phyloP scores from a whole-genome alignment of 2,329 filamentous ascomycete genomes.

The Fusarium chaquense region DNA sequence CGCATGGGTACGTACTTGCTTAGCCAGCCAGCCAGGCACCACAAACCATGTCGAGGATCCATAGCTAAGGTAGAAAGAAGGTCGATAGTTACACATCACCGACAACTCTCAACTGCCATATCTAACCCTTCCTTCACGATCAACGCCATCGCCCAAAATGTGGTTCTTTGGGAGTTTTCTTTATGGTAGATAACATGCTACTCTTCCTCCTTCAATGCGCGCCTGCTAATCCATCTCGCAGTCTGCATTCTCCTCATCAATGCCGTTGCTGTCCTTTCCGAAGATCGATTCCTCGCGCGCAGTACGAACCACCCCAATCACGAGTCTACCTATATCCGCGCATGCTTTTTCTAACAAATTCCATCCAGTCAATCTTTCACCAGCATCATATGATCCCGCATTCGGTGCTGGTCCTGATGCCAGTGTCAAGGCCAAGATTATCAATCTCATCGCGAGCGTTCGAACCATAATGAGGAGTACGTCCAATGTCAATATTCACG shows the following conservation, averaged over 20 bases:
- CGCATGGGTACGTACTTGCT: slow-evolving; percentile 8
- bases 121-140: neutral
- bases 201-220: neutral
- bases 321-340: neutral
- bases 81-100: slow-evolving; percentile 41
- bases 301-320: slow-evolving; percentile 56
- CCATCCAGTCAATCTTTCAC: slow-evolving; percentile 78
- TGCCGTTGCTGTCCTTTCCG: slow-evolving; percentile 91
- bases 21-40: neutral
- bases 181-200: slow-evolving; percentile 60
- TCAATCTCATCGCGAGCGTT: slow-evolving; percentile 91
- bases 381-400: slow-evolving; percentile 75
- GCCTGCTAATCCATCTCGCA: slow-evolving; percentile 36
- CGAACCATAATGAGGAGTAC: slow-evolving; percentile 92
- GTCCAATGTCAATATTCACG: slow-evolving; percentile 14
- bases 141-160: slow-evolving; percentile 60
- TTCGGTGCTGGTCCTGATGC: slow-evolving; percentile 80
- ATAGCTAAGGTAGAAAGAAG: neutral
- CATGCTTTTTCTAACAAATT: slow-evolving; percentile 26
- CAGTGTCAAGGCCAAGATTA: slow-evolving; percentile 86
- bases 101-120: slow-evolving; percentile 22
- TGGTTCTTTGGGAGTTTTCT: slow-evolving; percentile 78
- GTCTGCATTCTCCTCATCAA: slow-evolving; percentile 91
- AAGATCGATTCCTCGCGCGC: slow-evolving; percentile 88
- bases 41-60: neutral